Evolutionary conservation across 1,284 basidiomycete species (phyloP).

Genomic region (Ceratobasidium sp.): DNA sequence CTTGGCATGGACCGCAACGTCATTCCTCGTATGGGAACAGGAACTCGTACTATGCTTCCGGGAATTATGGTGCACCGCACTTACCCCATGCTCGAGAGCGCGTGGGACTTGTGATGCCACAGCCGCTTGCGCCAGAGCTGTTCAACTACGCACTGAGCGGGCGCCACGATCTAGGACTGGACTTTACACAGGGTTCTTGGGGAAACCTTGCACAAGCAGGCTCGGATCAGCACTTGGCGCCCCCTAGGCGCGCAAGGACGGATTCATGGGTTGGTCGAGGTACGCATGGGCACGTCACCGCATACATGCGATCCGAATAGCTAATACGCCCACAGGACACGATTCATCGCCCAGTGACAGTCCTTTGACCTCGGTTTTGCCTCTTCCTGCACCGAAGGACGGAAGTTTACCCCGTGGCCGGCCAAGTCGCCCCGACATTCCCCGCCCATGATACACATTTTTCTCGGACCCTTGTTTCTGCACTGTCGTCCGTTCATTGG

Average conservation of each 20-base stretch:
- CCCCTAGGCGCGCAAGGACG: conserved; percentile 20
- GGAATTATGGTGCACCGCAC: conserved; percentile 39
- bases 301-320: neutral
- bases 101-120: conserved; percentile 40
- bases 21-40: conserved; percentile 4
- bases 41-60: conserved; percentile 19
- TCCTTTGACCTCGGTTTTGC: conserved; percentile 12
- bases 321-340: conserved; percentile 7
- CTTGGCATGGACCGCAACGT: conserved; percentile 7
- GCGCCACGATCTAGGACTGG: conserved; percentile 38
- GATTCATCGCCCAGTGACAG: conserved; percentile 1
- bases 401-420: conserved; percentile 19
- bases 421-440: conserved; percentile 7
- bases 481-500: neutral
- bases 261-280: conserved; percentile 36
- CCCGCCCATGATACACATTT: conserved; percentile 25
- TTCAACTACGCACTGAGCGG: conserved; percentile 33
- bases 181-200: conserved; percentile 11
- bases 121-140: conserved; percentile 40
- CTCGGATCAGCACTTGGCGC: conserved; percentile 6
- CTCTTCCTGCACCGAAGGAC: conserved; percentile 22
- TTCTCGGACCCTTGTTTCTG: conserved; percentile 15
- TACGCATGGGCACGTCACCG: neutral
- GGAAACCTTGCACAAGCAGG: conserved; percentile 1
- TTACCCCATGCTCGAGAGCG: conserved; percentile 36